Evolutionary conservation across 2,329 filamentous ascomycete genomes (phyloP).

Genomic region (Cladosporium sp.): DNA sequence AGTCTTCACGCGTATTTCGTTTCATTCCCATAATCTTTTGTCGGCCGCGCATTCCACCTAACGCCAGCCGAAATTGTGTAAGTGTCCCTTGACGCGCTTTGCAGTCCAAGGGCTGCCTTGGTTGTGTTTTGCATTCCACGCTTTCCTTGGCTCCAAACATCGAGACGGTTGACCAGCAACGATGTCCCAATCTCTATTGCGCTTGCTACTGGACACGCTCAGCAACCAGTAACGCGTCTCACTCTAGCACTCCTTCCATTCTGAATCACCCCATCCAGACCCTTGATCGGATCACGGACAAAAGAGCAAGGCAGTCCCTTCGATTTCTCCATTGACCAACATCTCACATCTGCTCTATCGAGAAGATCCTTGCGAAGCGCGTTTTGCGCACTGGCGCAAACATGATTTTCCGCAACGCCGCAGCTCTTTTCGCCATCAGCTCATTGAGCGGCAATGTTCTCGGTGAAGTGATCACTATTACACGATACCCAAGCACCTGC

Average conservation of each 20-base stretch:
- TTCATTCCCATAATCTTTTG: neutral
- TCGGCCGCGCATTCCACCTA: neutral
- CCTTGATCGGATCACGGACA: neutral
- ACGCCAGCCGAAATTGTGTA: neutral
- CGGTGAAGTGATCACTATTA: slow-evolving; percentile 22
- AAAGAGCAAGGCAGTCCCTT: neutral
- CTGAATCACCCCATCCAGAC: neutral
- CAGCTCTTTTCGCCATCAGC: neutral
- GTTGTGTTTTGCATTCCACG: slow-evolving; percentile 10
- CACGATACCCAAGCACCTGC: slow-evolving; percentile 22
- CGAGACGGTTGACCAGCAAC: slow-evolving; percentile 8
- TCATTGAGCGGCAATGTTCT: slow-evolving; percentile 1
- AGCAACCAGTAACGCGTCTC: slow-evolving; percentile 2
- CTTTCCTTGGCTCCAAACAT: slow-evolving; percentile 3
- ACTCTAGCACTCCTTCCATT: neutral
- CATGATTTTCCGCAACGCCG: slow-evolving; percentile 8
- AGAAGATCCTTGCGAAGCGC: neutral
- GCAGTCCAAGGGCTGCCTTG: neutral
- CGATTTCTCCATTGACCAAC: no score
- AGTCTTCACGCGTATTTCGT: neutral
- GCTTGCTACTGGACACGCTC: neutral
- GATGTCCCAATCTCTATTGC: slow-evolving; percentile 5
- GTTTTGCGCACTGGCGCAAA: slow-evolving; percentile 9
- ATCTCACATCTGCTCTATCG: no score
- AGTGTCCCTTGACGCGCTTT: neutral